Base-by-base conservation (phyloP, 495 filamentous ascomycete genomes). In the Penicillium canariense region DNA sequence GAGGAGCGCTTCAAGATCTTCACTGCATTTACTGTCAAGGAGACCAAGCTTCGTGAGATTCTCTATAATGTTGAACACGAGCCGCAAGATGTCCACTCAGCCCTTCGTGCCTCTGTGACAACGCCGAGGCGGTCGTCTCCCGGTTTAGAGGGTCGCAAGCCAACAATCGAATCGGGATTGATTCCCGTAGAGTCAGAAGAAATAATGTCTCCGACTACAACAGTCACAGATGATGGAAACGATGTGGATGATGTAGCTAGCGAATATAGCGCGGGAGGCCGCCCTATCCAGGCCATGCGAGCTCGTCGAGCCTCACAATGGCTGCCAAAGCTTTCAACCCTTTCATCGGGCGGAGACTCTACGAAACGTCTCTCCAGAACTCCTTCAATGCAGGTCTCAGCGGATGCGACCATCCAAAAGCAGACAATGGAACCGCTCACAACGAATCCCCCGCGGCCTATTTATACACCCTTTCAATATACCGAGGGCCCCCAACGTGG, bases 1-100 rank as follows among this genome's bases (percentile, higher is more conserved):
- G 65, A 70, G 48, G 78, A 82, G 40, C 74, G 78, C 27, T 72
- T 73, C 50, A 75, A 76, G 48, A 73, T 81, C 25, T 82, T 82
- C 48, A 79, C 71, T 3, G 68, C 73, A 8, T 82, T 82, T 48
- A 72, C 72, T 34, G 68, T 65, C 12, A 79, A 80, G 50, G 79
- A 82, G 56, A 75, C 69, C 8, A 78, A 79, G 34, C 68, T 82
- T 6, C 75, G 79, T 23, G 77, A 79, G 39, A 71, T 82, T 25
- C 60, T 82, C 2, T 81, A 81, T 53, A 79, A 68, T 50, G 72
- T 79, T 52, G 79, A 81, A 22, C 63, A 69, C 52, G 70, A 69
- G 18, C 43, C 60, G 12, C 60, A 54, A 17, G 35, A 44, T 42
- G 40, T 46, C 18, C 38, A 56, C 17, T 22, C 56, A 39, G 39